Evolutionary conservation across 1,284 basidiomycete species (phyloP), one percentile per base, ranked within the genome.

Genomic region (Psilocybe mexicana): DNA sequence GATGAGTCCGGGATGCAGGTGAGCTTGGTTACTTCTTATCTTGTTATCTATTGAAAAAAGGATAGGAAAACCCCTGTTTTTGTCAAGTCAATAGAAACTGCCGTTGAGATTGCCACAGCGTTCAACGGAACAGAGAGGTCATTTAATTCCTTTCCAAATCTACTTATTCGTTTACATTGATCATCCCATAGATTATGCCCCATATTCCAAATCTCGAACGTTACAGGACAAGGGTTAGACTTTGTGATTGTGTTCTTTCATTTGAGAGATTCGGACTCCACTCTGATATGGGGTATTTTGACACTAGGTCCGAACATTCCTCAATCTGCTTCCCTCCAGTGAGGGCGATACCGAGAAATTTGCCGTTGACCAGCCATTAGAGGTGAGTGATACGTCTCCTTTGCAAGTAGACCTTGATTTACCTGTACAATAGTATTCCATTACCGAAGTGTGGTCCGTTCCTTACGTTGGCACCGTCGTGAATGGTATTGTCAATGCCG

Each of bases 391-490:
- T 54, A 23, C n/a, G 43, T 38, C 43, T 23, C 33, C n/a, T 28
- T 0, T 33, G 23, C n/a, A 45, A 18, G 53, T 25, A 18, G 48
- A 25, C 25, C 23, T 45, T 52, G 48, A 28, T 43, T 42, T 59
- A 49, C 46, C 24, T 18, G 55, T 53, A 47, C 30, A 18, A 24
- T 63, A 92, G 88, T 93, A 87, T 67, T 92, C 89, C 6, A 79
- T 93, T 42, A 93, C 88, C 2, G 92, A 94, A 65, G 85, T 93
- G 25, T 94, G 90, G 85, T 92, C 90, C 50, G 93, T 96, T 24
- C 95, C 94, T 0, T 97, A 96, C 65, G 93, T 96, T 2, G 96
- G 96, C 36, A 96, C 95, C 1, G 96, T 98, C 5, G 93, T 97
- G 26, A 94, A 94, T 65, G 95, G 96, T 1, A 94, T 97, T 57